Base-by-base conservation (phyloP, 805 yeast species). In the Saccharomyces eubayanus region DNA sequence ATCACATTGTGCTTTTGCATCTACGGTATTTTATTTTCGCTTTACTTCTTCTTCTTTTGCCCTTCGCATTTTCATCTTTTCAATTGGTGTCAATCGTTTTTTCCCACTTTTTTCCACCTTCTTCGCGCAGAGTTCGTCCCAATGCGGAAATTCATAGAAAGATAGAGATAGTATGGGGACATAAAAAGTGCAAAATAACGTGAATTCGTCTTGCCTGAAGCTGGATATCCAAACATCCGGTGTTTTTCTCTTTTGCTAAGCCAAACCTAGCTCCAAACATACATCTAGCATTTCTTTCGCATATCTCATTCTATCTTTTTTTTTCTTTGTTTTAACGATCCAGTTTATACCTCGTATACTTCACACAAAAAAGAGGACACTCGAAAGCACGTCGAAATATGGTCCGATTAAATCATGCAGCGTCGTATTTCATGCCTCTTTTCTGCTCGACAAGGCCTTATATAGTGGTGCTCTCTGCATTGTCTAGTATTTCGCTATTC, bases 351-450 rank as follows among this genome's bases (percentile, higher is more conserved):
- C 43, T 36, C 43, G 43, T 36, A 36, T 36, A n/a, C 24, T 36
- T 36, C 16, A 49, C 50, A 53, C 49, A 48, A 48, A 51, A 31
- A 46, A 36, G 16, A 46, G 40, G 27, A 47, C 20, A 36, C 24
- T 16, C 20, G 43, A 16, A 36, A 36, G 30, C 30, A n/a, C 6
- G 6, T 14, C 24, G 6, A 8, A 31, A 20, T 11, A 68, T 68
- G 72, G 64, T 59, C 16, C 62, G 68, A 41, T 52, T 68, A 48
- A 57, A 61, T 53, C 68, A 69, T 63, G 63, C 63, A 27, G 62
- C 72, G 11, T 54, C 64, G 5, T 64, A 59, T 53, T 69, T 62
- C 51, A 69, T 70, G 72, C 72, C 72, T 2, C 49, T 70, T 40
- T 57, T 67, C 20, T 69, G 72, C 52, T 69, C 72, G 2, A 62